Base-by-base conservation (phyloP, 1,139 yeast genomes). In the Suhomyces bolitotheri region DNA sequence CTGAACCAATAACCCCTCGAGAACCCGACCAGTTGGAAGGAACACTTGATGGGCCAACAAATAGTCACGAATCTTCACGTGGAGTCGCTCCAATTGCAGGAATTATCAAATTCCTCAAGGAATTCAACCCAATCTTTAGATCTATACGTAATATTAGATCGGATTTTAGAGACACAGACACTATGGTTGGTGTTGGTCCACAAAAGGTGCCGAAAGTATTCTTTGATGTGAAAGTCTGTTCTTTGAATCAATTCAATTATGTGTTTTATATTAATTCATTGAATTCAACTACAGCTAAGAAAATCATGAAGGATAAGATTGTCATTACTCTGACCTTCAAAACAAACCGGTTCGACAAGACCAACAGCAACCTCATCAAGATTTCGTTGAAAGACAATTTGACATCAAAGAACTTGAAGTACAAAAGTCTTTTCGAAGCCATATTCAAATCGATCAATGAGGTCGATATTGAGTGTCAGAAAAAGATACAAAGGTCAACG, bases 361-460 rank as follows among this genome's bases (percentile, higher is more conserved):
- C 40, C 20, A 44, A 50, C 27, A 29, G 53, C 41, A 48, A 57
- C 46, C 35, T 58, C 42, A 38, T 54, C 38, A 53, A 62, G 45
- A 50, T 68, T 4, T 62, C 68, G 8, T 51, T 69, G 51, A 58
- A 59, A 32, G 69, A 68, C 32, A 69, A 66, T 44, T 51, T 66
- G 37, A 64, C 61, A 38, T 51, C 60, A n/a, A 64, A 60, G 45
- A 67, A 67, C 43, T 42, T 66, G 36, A 67, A 66, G 48, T 65
- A 64, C 40, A 69, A 67, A 41, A 56, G 56, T 34, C 52, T 71
- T 26, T 69, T 71, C 47, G 76, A 71, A 42, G 40, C 58, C 39
- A 65, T 71, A 1, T 68, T 66, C 48, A 61, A 60, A 34, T 53
- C 60, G 7, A 54, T 68, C 14, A 57, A 52, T 37, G 69, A 62